Evolutionary conservation across 768 basidiomycete species (phyloP), one percentile per base, ranked within the genome.

Genomic region (Rickenella mellea): DNA sequence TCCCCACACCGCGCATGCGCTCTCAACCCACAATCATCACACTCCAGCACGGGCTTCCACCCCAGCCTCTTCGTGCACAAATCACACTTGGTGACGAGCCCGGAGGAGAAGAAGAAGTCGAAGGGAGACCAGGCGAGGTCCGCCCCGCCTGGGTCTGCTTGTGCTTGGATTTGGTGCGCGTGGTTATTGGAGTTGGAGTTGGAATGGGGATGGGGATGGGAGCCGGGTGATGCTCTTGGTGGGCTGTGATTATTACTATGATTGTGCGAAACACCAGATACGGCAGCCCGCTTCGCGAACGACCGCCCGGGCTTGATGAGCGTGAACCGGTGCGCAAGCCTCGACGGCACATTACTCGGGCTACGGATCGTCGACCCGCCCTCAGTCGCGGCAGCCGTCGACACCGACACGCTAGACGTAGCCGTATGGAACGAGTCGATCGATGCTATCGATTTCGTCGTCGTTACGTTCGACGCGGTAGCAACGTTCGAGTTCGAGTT

Each of bases 1-100:
- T 92, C 88, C 14, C 87, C 88, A 52, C 89, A 92, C 56, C 88
- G 89, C 48, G 86, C 70, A 55, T 92, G 88, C n/a, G 83, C 74
- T 51, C 87, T 73, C 52, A 87, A 61, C 21, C 83, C 80, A 60
- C 91, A 93, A 60, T 93, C 90, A 58, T 93, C 90, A 56, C 90
- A 94, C 53, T 85, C 78, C 15, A 93, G 63, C 25, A 83, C 73
- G 17, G 88, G 79, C 57, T 89, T 92, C 80, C 84, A 82, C 10
- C 89, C 89, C 28, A 94, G 66, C 36, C 86, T 66, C 68, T 91
- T 92, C 31, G 58, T 55, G 53, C 90, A 94, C 14, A 90, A 61
- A 59, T 87, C 87, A 52, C 90, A 94, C 56, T 83, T 90, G 38
- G 79, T 72, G 3, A 76, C 75, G 19, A 86, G 58, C 35, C 84